Evolutionary conservation across 2,329 filamentous ascomycete genomes (phyloP), one percentile per base, ranked within the genome.

Genomic region (Blastomyces emzantsi): DNA sequence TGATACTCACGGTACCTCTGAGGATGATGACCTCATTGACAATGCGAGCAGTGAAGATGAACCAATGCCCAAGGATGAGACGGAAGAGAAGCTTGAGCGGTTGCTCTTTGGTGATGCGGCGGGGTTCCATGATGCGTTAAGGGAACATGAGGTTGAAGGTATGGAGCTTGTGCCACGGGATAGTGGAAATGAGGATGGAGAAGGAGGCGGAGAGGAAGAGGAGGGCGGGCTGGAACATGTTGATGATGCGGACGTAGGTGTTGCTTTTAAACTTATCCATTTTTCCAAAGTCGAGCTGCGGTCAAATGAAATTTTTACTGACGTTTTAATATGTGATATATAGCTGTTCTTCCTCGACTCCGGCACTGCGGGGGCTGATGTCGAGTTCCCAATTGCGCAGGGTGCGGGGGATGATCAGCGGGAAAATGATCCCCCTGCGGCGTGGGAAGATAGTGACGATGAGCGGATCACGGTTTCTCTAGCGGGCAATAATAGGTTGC

Each of bases 401-500:
- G 25, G 8, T 43, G 3, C 59, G 9, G 49, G 64, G 63, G 6
- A 66, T 66, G 19, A 49, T 63, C 28, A 59, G 30, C 65, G 66
- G 1, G 69, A 72, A n/a, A 63, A 64, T 13, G 64, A 67, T n/a
- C 72, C 70, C 3, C 51, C 64, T 13, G 76, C 77, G 1, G 75
- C 79, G 28, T 99, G 94, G 94, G 87, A 92, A 69, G 94, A 99
- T 74, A 97, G 92, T 75, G 94, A 99, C 70, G 94, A 99, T 72
- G 94, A 97, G 72, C 85, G 90, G 62, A 79, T 97, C 66, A 85
- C 86, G 7, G 83, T 99, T 59, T 97, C 93, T 17, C 82, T 99
- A 49, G 89, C 90, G 3, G 84, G 85, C 33, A 86, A 88, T 55
- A 84, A 86, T 58, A 84, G 90, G 67, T 75, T 97, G 72, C 85